Conservation (phyloP, 83 land plant genomes). For the Picea engelmannii region DNA sequence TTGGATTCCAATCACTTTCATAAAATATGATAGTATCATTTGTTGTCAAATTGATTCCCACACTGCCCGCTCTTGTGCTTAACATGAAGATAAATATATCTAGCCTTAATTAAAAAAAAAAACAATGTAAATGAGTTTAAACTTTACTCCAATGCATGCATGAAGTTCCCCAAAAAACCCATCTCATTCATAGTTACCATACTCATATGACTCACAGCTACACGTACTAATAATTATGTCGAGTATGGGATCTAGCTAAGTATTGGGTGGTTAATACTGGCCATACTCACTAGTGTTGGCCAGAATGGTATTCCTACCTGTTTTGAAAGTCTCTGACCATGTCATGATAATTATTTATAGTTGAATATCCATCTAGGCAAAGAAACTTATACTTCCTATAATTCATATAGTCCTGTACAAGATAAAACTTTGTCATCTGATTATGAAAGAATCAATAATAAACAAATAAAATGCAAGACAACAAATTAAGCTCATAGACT, state of each 20-base stretch:
- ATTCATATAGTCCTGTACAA: slow-evolving; percentile 93
- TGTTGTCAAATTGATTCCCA: slow-evolving; percentile 97
- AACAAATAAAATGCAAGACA: too few species aligned
- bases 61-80: slow-evolving; percentile 98
- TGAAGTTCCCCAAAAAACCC: slow-evolving; percentile 7
- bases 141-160: too few species aligned
- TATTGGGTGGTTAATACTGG: too few species aligned
- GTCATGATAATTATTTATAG: slow-evolving; percentile 93
- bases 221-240: too few species aligned
- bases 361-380: slow-evolving; percentile 96
- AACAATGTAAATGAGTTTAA: too few species aligned
- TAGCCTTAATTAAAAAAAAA: slow-evolving; percentile 45
- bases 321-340: slow-evolving; percentile 98
- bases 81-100: slow-evolving; percentile 96
- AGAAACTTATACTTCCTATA: slow-evolving; percentile 92
- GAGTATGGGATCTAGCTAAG: too few species aligned
- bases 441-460: too few species aligned
- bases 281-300: not conserved
- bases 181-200: too few species aligned
- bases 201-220: too few species aligned
- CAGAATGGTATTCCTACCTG: slow-evolving; percentile 44
- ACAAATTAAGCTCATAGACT: too few species aligned
- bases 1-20: slow-evolving; percentile 99
- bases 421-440: not conserved
- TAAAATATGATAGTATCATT: slow-evolving; percentile 98